Evolutionary conservation across 352 stramenopile species (phyloP), one percentile per base, ranked within the genome.

Genomic region (Globisporangium iwayamae): DNA sequence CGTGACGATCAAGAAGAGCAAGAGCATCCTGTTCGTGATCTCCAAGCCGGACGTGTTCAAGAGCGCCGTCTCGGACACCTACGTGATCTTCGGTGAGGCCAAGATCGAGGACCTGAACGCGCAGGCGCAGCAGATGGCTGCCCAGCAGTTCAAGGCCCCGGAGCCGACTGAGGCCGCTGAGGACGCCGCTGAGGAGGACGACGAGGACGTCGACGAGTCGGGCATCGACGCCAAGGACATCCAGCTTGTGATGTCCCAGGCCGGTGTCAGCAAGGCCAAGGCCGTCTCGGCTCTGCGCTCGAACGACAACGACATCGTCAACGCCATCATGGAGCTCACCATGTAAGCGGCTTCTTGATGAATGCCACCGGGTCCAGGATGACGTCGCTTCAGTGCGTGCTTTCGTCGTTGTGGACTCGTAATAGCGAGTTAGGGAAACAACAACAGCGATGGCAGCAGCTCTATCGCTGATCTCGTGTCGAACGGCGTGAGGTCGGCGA

Each of bases 291-390:
- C 96, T 18, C 85, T 99, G 32, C 98, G 98, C 85, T 96, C 96
- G 56, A 99, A 99, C 80, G 93, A 99, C 79, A 96, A 96, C 70
- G 97, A 99, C 89, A 96, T 99, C 71, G 97, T 99, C 46, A 99
- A 99, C 83, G 90, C 96, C 62, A 99, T 99, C 78, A 99, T 99
- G 97, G 97, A 98, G 78, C 87, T 99, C 69, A 99, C 96, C 66
- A 99, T 98, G 77, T 99, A 98, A 95, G 60, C 61, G 58, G 39
- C 34, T 58, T 11, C 16, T 30, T 58, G 25, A 36, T 30, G 55
- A n/a, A 52, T 36, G 52, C 39, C 39, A 46, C 39, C 14, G 14
- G 14, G 14, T 46, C 11, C 36, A 39, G 34, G 34, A 16, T 18
- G 41, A n/a, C 14, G 14, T 9, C 36, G 36, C 41, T 43, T 43